phyloP scores from a whole-genome alignment of 1,139 yeast species.

The Blastobotrys apis region DNA sequence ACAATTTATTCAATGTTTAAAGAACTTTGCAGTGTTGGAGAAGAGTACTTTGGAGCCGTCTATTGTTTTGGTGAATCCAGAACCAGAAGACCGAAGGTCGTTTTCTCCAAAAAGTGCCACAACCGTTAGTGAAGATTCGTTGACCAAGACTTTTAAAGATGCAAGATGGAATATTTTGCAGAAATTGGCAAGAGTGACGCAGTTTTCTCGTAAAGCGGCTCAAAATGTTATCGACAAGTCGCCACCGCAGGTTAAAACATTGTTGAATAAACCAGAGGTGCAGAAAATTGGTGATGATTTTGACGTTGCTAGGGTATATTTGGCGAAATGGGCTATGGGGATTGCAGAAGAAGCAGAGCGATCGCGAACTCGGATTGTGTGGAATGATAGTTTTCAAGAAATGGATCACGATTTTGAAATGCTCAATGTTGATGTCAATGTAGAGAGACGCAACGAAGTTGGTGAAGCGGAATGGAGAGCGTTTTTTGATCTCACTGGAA shows the following conservation, averaged over 20 bases:
- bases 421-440: constrained; percentile 53
- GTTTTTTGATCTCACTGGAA: constrained; percentile 75
- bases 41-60: constrained; percentile 67
- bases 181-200: constrained; percentile 77
- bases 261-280: constrained; percentile 76
- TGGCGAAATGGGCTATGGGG: constrained; percentile 96
- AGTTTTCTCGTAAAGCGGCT: constrained; percentile 57
- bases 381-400: constrained; percentile 40
- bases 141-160: constrained; percentile 45
- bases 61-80: constrained; percentile 74
- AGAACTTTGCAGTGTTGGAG: constrained; percentile 55
- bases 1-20: constrained; percentile 58
- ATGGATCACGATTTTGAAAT: constrained; percentile 67
- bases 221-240: constrained; percentile 66
- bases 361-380: constrained; percentile 49
- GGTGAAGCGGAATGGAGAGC: constrained; percentile 76
- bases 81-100: constrained; percentile 67
- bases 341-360: constrained; percentile 90
- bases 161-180: constrained; percentile 87
- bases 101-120: constrained; percentile 56
- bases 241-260: constrained; percentile 51
- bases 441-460: constrained; percentile 64
- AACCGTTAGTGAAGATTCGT: constrained; percentile 26
- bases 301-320: constrained; percentile 83
- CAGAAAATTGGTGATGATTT: constrained; percentile 79